A percentile compares a stretch with the other conserved stretches of the same genome.
These are phyloP conservation scores for Colletotrichum higginsianum DNA, from an alignment of 2,329 filamentous ascomycete species.

Conservation along the genomic window DNA sequence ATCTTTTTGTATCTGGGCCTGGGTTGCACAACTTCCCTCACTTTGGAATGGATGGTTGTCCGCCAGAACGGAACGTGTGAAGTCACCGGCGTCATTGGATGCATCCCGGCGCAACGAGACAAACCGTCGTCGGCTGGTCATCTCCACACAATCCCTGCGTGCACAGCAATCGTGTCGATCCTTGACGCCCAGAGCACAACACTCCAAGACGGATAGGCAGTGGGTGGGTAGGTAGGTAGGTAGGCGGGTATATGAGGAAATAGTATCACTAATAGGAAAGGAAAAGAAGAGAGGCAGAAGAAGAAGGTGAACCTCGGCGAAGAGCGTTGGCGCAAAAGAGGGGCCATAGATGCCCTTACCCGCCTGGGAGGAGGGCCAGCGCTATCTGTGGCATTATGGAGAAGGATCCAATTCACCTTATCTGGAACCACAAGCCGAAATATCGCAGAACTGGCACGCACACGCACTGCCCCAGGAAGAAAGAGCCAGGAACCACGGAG, in stretches of 20 bases:
- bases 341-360: constrained; percentile 14
- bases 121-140: background rate
- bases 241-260: constrained; percentile 4
- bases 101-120: constrained; percentile 28
- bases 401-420: constrained; percentile 26
- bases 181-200: background rate
- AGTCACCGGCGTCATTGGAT: constrained; percentile 5
- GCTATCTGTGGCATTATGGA: constrained; percentile 26
- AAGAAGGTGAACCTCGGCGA: constrained; percentile 17
- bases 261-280: constrained; percentile 12
- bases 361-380: constrained; percentile 16
- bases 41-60: no score
- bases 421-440: constrained; percentile 34
- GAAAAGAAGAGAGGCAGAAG: background rate
- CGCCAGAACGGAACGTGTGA: background rate
- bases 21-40: background rate
- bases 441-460: background rate
- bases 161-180: constrained; percentile 15
- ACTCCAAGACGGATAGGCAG: background rate
- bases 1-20: background rate
- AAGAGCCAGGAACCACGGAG: constrained; percentile 12
- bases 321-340: constrained; percentile 20
- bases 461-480: background rate
- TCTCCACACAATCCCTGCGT: constrained; percentile 2
- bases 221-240: no score